These are phyloP conservation scores for Leptosphaerulina australis DNA, from an alignment of 2,329 filamentous ascomycete genomes.

Conservation along the genomic window DNA sequence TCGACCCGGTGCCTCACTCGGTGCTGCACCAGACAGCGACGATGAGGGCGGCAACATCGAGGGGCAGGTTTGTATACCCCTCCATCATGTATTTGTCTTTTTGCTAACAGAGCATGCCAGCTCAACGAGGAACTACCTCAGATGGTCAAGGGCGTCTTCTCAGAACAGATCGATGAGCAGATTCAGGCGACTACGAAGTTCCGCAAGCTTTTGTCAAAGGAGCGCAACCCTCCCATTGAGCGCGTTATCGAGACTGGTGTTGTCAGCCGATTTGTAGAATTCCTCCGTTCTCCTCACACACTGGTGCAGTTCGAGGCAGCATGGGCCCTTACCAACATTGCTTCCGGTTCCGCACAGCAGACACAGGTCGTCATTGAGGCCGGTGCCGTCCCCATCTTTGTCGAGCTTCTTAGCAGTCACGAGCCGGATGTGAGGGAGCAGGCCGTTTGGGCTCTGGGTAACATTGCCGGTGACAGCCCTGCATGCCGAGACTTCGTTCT, in stretches of 20 bases:
- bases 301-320: slow-evolving; percentile 98
- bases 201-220: slow-evolving; percentile 95
- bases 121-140: slow-evolving; percentile 96
- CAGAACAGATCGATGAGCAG: slow-evolving; percentile 96
- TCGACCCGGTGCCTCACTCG: slow-evolving; percentile 78
- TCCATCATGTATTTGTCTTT: slow-evolving; percentile 17
- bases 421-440: slow-evolving; percentile 98
- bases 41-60: slow-evolving; percentile 95
- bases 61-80: slow-evolving; percentile 76
- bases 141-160: slow-evolving; percentile 98
- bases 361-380: slow-evolving; percentile 99
- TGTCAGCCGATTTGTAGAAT: slow-evolving; percentile 96
- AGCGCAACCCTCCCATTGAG: slow-evolving; percentile 98
- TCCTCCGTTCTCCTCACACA: slow-evolving; percentile 95
- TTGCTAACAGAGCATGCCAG: slow-evolving; percentile 56
- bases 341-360: slow-evolving; percentile 93
- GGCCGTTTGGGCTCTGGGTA: slow-evolving; percentile 97
- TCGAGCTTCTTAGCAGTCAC: slow-evolving; percentile 91
- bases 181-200: slow-evolving; percentile 98
- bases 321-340: slow-evolving; percentile 99
- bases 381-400: slow-evolving; percentile 96
- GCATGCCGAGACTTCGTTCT: slow-evolving; percentile 97
- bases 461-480: slow-evolving; percentile 98
- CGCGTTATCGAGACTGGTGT: slow-evolving; percentile 99
- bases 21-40: slow-evolving; percentile 92